These are phyloP conservation scores for Hymenoscyphus occultus DNA, from an alignment of 2,329 filamentous ascomycete species.

Conservation along the genomic window DNA sequence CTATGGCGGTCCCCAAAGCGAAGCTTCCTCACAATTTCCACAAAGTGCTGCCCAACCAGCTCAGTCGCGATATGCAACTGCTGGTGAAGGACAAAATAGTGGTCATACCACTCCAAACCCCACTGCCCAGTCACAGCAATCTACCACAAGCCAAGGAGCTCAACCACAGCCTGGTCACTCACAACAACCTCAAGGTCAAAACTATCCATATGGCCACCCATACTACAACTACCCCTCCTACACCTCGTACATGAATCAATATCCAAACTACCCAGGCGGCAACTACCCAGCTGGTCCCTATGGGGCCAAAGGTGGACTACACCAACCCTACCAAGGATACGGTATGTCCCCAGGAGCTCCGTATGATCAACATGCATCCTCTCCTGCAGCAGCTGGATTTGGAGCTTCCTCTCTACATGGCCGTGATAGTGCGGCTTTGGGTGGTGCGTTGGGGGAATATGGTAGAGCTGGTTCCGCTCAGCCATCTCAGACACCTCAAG, in stretches of 20 bases:
- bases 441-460: constrained; percentile 37
- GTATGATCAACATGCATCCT: constrained; percentile 36
- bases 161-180: constrained; percentile 45
- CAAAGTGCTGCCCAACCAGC: constrained; percentile 66
- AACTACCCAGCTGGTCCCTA: constrained; percentile 39
- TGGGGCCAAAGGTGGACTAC: constrained; percentile 36
- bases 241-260: constrained; percentile 55
- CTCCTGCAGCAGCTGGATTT: constrained; percentile 36
- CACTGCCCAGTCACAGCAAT: constrained; percentile 53
- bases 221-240: constrained; percentile 65
- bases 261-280: constrained; percentile 42
- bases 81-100: constrained; percentile 75
- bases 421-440: constrained; percentile 34
- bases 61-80: constrained; percentile 56
- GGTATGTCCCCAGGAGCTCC: constrained; percentile 36
- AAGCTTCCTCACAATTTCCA: constrained; percentile 65
- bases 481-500: constrained; percentile 35
- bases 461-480: constrained; percentile 36
- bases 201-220: constrained; percentile 53
- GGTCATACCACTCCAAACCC: constrained; percentile 91
- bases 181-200: constrained; percentile 47
- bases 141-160: constrained; percentile 43
- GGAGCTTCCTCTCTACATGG: constrained; percentile 36
- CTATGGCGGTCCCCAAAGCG: constrained; percentile 65
- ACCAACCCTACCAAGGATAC: constrained; percentile 37